Conservation (phyloP, 805 yeast genomes). For the Danielia oregonensis region DNA sequence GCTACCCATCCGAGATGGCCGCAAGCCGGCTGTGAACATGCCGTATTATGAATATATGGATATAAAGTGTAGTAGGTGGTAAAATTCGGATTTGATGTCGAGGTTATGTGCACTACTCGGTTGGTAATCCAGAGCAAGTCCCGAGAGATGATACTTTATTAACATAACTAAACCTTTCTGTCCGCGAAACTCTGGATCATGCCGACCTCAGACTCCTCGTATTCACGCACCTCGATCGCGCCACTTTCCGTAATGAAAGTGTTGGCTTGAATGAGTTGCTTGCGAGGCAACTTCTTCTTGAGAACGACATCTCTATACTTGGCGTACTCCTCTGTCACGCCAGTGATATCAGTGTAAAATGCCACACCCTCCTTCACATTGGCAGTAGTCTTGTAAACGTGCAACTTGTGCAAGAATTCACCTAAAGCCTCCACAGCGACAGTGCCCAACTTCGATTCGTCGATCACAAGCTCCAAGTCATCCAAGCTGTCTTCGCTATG, state of each 20-base stretch:
- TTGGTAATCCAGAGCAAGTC: too few species aligned
- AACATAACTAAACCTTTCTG: constrained; percentile 32
- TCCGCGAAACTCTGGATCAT: constrained; percentile 76
- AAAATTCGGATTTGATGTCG: not conserved
- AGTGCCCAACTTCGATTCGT: constrained; percentile 58
- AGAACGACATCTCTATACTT: constrained; percentile 65
- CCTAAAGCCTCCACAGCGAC: constrained; percentile 73
- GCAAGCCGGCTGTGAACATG: not conserved
- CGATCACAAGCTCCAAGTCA: constrained; percentile 60
- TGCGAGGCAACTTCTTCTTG: constrained; percentile 74
- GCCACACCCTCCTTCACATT: constrained; percentile 61
- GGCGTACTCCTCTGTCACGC: constrained; percentile 59
- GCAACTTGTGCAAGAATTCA: constrained; percentile 67
- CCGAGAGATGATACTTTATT: too few species aligned
- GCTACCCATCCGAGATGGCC: too few species aligned
- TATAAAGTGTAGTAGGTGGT: too few species aligned
- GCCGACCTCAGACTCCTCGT: constrained; percentile 68
- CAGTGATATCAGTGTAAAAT: constrained; percentile 66
- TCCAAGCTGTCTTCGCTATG: constrained; percentile 45
- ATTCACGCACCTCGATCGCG: constrained; percentile 59
- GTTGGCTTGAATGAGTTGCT: constrained; percentile 81
- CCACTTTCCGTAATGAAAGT: constrained; percentile 45
- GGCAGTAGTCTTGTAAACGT: constrained; percentile 75
- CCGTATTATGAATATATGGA: too few species aligned
- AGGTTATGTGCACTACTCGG: not conserved